A percentile compares a stretch with the other conserved stretches of the same genome.
Evolutionary conservation across 768 basidiomycete species (phyloP).

Genomic region (Suillus placidus): DNA sequence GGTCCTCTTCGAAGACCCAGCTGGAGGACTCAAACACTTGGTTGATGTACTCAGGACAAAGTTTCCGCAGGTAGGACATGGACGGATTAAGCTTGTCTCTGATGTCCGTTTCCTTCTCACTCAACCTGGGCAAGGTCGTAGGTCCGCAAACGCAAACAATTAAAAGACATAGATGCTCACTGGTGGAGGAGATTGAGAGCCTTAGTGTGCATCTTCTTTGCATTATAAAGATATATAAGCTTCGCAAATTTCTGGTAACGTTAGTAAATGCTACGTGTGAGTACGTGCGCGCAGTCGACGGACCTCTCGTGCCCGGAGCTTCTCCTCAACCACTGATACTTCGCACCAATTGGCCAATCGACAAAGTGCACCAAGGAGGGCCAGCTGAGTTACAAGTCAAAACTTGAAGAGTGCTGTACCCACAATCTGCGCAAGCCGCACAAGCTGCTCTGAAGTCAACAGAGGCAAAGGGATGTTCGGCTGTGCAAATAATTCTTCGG

Average conservation of each 20-base stretch:
- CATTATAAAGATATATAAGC: conserved; percentile 88
- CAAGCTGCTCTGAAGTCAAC: conserved; percentile 80
- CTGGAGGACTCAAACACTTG: conserved; percentile 80
- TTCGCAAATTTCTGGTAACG: conserved; percentile 81
- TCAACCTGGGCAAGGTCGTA: conserved; percentile 54
- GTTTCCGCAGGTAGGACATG: conserved; percentile 86
- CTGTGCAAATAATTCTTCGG: conserved; percentile 74
- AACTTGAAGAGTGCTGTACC: conserved; percentile 95
- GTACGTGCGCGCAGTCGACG: conserved; percentile 18
- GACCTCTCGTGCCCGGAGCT: conserved; percentile 79
- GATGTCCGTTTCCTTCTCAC: conserved; percentile 74
- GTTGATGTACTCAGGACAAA: conserved; percentile 79
- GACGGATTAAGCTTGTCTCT: conserved; percentile 83
- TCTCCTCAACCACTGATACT: conserved; percentile 89
- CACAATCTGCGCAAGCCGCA: conserved; percentile 90
- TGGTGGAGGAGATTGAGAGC: conserved; percentile 82
- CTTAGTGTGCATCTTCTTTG: conserved; percentile 93
- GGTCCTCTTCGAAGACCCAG: conserved; percentile 86
- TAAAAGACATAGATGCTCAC: conserved; percentile 48
- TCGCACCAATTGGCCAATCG: conserved; percentile 97
- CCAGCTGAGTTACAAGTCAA: conserved; percentile 81
- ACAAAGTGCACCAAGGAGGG: conserved; percentile 83
- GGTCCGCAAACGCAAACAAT: neutral
- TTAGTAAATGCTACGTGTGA: conserved; percentile 6
- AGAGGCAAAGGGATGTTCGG: conserved; percentile 74